phyloP scores from a whole-genome alignment of 257 asterid species.

The Ocimum tenuiflorum region DNA sequence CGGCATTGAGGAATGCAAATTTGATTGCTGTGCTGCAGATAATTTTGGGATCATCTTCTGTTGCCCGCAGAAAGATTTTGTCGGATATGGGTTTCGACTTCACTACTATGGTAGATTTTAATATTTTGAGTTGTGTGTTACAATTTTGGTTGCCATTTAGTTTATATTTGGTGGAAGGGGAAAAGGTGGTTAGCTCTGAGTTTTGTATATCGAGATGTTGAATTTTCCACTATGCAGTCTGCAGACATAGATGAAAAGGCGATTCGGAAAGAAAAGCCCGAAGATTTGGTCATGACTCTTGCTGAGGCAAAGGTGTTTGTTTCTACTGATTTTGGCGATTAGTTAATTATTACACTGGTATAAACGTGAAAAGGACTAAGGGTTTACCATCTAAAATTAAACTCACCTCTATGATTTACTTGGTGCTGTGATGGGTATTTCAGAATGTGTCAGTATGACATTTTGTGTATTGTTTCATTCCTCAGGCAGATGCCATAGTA shows the following conservation, averaged over 20 bases:
- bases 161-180: neutral
- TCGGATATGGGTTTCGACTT: conserved; percentile 72
- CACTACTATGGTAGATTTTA: conserved; percentile 50
- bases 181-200: neutral
- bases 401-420: neutral
- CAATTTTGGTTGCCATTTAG: neutral
- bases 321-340: neutral
- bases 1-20: neutral
- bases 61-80: conserved; percentile 61
- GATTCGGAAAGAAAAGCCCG: conserved; percentile 76
- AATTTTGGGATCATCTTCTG: conserved; percentile 81
- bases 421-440: conserved; percentile 1
- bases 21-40: conserved; percentile 35
- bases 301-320: conserved; percentile 77
- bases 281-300: conserved; percentile 84
- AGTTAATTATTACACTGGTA: neutral
- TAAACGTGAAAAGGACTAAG: neutral
- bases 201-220: neutral
- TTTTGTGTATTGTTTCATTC: conserved; percentile 25
- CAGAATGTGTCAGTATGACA: neutral
- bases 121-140: neutral
- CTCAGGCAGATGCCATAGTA: conserved; percentile 78
- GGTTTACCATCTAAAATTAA: neutral
- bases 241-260: conserved; percentile 97
- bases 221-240: conserved; percentile 29